Evolutionary conservation across 441 rosid genomes (phyloP).

Genomic region (Daphne laureola): DNA sequence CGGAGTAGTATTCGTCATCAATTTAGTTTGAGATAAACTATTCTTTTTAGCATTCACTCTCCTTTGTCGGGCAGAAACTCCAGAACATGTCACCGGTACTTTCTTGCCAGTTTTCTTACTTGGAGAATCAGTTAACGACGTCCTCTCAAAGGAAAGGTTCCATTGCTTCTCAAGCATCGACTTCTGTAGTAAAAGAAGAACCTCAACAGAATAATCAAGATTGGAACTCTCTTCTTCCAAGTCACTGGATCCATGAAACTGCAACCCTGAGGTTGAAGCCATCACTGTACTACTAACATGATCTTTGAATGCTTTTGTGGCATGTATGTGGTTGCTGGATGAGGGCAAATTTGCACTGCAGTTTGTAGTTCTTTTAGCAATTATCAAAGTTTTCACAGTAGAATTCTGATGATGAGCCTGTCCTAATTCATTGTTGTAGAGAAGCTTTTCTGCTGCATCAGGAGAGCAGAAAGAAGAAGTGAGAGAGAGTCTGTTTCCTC

Average conservation of each 20-base stretch:
- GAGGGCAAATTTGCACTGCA: conserved; percentile 45
- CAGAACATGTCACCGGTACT: conserved; percentile 60
- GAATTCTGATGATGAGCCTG: conserved; percentile 31
- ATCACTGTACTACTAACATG: conserved; percentile 33
- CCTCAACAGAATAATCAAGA: conserved; percentile 60
- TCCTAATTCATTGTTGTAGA: conserved; percentile 42
- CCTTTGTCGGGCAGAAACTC: conserved; percentile 76
- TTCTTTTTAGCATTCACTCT: conserved; percentile 51
- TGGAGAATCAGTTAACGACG: conserved; percentile 21
- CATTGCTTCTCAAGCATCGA: conserved; percentile 91
- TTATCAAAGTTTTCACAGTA: conserved; percentile 34
- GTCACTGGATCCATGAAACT: conserved; percentile 31
- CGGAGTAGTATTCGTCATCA: conserved; percentile 21
- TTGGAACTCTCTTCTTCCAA: conserved; percentile 39
- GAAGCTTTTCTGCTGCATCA: conserved; percentile 56
- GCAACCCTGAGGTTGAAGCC: conserved; percentile 28
- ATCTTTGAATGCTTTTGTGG: conserved; percentile 60
- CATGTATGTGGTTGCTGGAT: conserved; percentile 31
- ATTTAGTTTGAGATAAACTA: conserved; percentile 24
- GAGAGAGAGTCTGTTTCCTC: conserved; percentile 73
- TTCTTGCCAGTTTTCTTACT: conserved; percentile 30
- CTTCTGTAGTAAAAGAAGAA: conserved; percentile 77
- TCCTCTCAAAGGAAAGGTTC: conserved; percentile 72
- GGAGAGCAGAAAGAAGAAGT: conserved; percentile 55
- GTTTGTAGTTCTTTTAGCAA: conserved; percentile 46